Evolutionary conservation across 176 grass and related monocot genomes (phyloP).

Genomic region (Dactylis glomerata): DNA sequence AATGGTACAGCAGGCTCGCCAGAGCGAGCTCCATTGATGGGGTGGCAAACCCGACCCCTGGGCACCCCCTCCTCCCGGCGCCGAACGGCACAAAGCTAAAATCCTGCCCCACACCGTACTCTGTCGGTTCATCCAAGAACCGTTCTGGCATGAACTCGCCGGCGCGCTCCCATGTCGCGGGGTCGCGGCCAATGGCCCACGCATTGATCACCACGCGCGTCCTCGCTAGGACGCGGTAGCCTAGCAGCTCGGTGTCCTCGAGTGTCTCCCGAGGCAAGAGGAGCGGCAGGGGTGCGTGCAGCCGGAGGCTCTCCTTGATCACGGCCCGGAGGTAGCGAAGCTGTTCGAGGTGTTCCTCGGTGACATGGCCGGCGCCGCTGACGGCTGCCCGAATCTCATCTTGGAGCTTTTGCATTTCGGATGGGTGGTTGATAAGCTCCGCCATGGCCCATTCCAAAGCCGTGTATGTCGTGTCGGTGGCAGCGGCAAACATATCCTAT

Average conservation of each 20-base stretch:
- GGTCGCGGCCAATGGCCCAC: constrained; percentile 48
- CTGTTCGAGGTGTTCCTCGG: constrained; percentile 16
- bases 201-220: constrained; percentile 47
- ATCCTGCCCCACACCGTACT: constrained; percentile 22
- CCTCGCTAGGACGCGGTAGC: background rate
- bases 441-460: constrained; percentile 32
- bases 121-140: background rate
- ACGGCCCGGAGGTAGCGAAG: constrained; percentile 25
- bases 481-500: constrained; percentile 32
- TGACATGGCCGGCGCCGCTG: background rate
- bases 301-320: constrained; percentile 48
- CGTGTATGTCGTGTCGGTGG: constrained; percentile 9
- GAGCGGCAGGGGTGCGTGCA: constrained; percentile 44
- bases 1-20: constrained; percentile 28
- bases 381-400: constrained; percentile 31
- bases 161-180: constrained; percentile 36
- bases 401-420: constrained; percentile 39
- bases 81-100: constrained; percentile 61
- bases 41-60: constrained; percentile 34
- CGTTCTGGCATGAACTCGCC: constrained; percentile 50
- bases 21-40: constrained; percentile 29
- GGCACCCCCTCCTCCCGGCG: constrained; percentile 51
- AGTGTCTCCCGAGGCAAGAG: constrained; percentile 43
- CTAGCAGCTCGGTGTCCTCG: constrained; percentile 37
- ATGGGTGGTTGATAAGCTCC: constrained; percentile 33